Percentiles rank a stretch among this genome's conserved stretches.
phyloP scores from a whole-genome alignment of 2,329 filamentous ascomycete genomes.

The Apiospora aurea region DNA sequence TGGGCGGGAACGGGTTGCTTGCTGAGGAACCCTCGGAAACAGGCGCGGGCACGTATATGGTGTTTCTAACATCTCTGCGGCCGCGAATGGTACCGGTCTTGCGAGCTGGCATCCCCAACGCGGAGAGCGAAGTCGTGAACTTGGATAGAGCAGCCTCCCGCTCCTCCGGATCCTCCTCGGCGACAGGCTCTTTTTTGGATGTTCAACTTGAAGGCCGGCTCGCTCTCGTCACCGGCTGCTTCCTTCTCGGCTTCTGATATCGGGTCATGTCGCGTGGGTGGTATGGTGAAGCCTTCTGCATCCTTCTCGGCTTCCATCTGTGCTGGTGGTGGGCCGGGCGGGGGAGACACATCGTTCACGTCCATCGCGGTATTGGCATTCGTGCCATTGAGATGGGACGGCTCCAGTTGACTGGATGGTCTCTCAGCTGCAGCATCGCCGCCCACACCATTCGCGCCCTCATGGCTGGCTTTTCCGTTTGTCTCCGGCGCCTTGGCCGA shows the following conservation, averaged over 20 bases:
- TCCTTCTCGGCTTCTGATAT: slow-evolving; percentile 79
- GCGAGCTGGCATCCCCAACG: slow-evolving; percentile 68
- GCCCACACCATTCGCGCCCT: slow-evolving; percentile 54
- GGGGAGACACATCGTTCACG: slow-evolving; percentile 58
- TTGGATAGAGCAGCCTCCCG: slow-evolving; percentile 77
- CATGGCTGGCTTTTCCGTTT: slow-evolving; percentile 45
- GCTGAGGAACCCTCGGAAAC: slow-evolving; percentile 41
- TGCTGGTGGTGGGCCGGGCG: slow-evolving; percentile 58
- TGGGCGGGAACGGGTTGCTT: slow-evolving; percentile 44
- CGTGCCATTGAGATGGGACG: slow-evolving; percentile 56
- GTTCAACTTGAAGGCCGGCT: slow-evolving; percentile 79
- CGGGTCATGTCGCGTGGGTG: slow-evolving; percentile 65
- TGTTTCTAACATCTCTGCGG: slow-evolving; percentile 90
- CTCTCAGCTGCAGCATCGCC: slow-evolving; percentile 43
- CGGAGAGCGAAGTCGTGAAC: slow-evolving; percentile 75
- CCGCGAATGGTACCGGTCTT: slow-evolving; percentile 82
- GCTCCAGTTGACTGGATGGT: slow-evolving; percentile 31
- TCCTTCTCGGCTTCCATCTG: slow-evolving; percentile 62
- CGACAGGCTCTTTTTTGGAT: slow-evolving; percentile 81
- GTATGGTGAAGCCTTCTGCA: slow-evolving; percentile 79
- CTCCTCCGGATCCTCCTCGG: slow-evolving; percentile 78
- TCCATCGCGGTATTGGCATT: slow-evolving; percentile 46
- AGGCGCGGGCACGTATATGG: slow-evolving; percentile 74
- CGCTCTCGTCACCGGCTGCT: slow-evolving; percentile 63
- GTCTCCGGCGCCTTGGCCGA: slow-evolving; percentile 42